phyloP scores from a whole-genome alignment of 2,329 filamentous ascomycete genomes.

The Zasmidium cellare region DNA sequence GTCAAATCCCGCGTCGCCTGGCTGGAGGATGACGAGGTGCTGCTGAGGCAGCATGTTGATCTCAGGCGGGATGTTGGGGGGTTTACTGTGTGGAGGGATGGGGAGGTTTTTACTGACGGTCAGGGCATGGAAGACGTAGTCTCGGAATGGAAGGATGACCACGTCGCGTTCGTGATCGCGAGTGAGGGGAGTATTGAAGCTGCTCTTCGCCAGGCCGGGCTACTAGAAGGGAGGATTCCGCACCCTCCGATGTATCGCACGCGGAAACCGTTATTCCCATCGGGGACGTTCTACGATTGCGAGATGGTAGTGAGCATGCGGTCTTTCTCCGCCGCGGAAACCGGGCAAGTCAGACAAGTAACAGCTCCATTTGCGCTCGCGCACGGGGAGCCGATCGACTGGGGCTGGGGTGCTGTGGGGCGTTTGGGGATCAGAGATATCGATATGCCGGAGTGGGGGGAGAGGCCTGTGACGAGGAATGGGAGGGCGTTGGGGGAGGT shows the following conservation, averaged over 20 bases:
- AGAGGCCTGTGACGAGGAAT: conserved; percentile 41
- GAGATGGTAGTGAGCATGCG: conserved; percentile 66
- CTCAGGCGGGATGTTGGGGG: conserved; percentile 58
- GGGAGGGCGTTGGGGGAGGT: conserved; percentile 15
- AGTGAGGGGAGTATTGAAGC: conserved; percentile 65
- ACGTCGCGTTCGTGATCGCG: conserved; percentile 63
- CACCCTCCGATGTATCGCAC: conserved; percentile 58
- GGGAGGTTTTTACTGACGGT: conserved; percentile 41
- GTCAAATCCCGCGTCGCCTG: conserved; percentile 41
- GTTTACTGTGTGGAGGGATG: conserved; percentile 59
- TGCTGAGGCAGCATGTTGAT: conserved; percentile 48
- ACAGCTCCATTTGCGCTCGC: conserved; percentile 57
- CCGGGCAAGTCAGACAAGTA: conserved; percentile 55
- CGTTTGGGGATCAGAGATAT: conserved; percentile 57
- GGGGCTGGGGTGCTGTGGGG: conserved; percentile 60
- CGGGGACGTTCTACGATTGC: conserved; percentile 57
- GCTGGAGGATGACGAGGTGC: conserved; percentile 19
- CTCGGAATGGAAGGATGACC: conserved; percentile 53
- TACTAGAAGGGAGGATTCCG: conserved; percentile 56
- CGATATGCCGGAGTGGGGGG: conserved; percentile 58
- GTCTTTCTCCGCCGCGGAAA: conserved; percentile 51
- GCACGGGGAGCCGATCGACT: conserved; percentile 65
- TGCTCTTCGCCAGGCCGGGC: conserved; percentile 52
- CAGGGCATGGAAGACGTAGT: conserved; percentile 48
- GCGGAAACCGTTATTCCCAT: conserved; percentile 54